A percentile compares a stretch with the other conserved stretches of the same genome.
Conservation (phyloP, 179 eudicot species). For the Nepenthes alata region DNA sequence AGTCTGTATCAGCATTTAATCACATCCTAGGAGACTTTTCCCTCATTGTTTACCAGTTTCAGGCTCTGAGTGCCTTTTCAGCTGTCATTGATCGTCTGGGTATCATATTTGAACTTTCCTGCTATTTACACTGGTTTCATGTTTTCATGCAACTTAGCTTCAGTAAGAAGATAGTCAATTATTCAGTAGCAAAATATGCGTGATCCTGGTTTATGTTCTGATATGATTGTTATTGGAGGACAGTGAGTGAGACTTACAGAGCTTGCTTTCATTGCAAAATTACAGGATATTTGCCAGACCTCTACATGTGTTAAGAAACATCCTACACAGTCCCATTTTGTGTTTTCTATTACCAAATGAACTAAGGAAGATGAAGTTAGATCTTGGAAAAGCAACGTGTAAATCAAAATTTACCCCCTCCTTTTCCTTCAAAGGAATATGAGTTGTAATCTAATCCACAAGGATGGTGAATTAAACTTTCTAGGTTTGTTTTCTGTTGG, state of each 20-base stretch:
- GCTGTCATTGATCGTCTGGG: constrained; percentile 95
- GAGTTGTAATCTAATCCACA: too few relatives aligned
- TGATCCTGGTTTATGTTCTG: constrained; percentile 1
- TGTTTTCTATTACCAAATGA: too few relatives aligned
- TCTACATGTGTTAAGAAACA: too few relatives aligned
- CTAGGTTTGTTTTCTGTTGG: too few relatives aligned
- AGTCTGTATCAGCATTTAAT: constrained; percentile 92
- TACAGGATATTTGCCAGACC: not conserved
- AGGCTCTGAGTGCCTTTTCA: constrained; percentile 94
- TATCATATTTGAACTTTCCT: constrained; percentile 16
- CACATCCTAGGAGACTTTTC: constrained; percentile 99
- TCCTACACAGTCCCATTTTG: too few relatives aligned
- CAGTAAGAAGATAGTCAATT: not conserved
- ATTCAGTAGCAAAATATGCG: not conserved
- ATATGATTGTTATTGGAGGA: too few relatives aligned
- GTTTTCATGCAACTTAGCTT: not conserved
- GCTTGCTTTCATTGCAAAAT: not conserved
- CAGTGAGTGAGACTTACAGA: too few relatives aligned
- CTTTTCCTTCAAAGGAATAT: too few relatives aligned
- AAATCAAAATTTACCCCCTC: too few relatives aligned
- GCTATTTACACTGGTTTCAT: not conserved
- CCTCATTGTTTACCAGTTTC: constrained; percentile 86
- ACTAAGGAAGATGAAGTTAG: too few relatives aligned
- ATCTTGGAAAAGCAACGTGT: too few relatives aligned
- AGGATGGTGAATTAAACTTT: too few relatives aligned